These are phyloP conservation scores for Oropetium thomaeum DNA, from an alignment of 176 grass and related monocot genomes.

Conservation along the genomic window DNA sequence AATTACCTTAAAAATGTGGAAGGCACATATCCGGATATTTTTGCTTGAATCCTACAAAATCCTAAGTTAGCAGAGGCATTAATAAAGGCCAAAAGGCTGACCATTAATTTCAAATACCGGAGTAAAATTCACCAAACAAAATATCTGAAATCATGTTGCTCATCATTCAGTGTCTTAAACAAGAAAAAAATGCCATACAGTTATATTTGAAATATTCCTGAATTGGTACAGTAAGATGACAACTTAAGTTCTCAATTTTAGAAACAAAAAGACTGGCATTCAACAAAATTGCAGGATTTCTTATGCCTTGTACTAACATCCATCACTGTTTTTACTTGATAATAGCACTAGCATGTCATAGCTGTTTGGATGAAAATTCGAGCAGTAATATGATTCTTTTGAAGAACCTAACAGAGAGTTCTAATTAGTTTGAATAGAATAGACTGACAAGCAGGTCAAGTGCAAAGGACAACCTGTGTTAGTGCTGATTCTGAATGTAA, in stretches of 20 bases:
- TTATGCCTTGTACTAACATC: slow-evolving; percentile 18
- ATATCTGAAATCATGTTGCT: background rate
- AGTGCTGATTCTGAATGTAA: slow-evolving; percentile 13
- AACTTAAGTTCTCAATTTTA: background rate
- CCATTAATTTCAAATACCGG: background rate
- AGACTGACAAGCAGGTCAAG: background rate
- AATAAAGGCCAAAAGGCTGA: slow-evolving; percentile 21
- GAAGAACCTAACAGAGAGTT: background rate
- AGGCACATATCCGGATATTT: slow-evolving; percentile 97
- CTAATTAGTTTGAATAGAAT: background rate
- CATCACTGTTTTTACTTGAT: background rate
- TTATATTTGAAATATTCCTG: slow-evolving; percentile 2
- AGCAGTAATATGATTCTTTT: background rate
- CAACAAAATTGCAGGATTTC: background rate
- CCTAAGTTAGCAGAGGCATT: slow-evolving; percentile 15
- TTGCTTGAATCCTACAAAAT: slow-evolving; percentile 92
- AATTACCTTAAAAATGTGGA: slow-evolving; percentile 95
- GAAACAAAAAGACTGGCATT: background rate
- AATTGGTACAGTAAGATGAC: background rate
- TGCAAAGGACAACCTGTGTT: background rate
- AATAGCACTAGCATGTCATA: background rate
- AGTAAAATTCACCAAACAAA: background rate
- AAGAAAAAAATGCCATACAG: background rate
- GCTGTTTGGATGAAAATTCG: background rate
- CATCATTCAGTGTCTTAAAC: background rate